phyloP scores from a whole-genome alignment of 2,329 filamentous ascomycete genomes.

The Xylaria sp. region DNA sequence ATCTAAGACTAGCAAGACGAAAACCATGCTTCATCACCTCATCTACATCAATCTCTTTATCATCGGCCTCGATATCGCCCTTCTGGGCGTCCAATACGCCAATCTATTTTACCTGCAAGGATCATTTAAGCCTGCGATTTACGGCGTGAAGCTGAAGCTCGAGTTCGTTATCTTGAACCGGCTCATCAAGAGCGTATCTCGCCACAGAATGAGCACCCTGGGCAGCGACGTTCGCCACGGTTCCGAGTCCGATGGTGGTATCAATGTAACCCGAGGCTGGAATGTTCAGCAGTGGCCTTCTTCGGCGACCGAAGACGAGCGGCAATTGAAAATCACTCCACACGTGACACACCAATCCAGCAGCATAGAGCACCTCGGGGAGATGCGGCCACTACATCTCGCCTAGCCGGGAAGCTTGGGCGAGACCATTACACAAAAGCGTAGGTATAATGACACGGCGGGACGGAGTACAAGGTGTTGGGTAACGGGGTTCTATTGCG shows the following conservation, averaged over 20 bases:
- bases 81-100: conserved; percentile 53
- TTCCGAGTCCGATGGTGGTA: conserved; percentile 24
- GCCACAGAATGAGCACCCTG: conserved; percentile 23
- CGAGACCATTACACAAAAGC: conserved; percentile 5
- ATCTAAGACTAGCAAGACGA: conserved; percentile 32
- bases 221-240: conserved; percentile 32
- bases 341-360: conserved; percentile 33
- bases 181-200: conserved; percentile 44
- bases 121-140: conserved; percentile 49
- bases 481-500: conserved; percentile 15
- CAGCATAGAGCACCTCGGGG: conserved; percentile 30
- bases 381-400: conserved; percentile 17
- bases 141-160: conserved; percentile 51
- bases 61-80: conserved; percentile 52
- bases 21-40: conserved; percentile 48
- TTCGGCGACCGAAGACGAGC: conserved; percentile 25
- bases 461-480: conserved; percentile 24
- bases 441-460: conserved; percentile 26
- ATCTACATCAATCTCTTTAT: conserved; percentile 53
- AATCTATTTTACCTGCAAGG: conserved; percentile 52
- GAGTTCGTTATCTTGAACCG: conserved; percentile 51
- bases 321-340: conserved; percentile 28
- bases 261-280: conserved; percentile 24
- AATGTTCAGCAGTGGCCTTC: conserved; percentile 22
- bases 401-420: conserved; percentile 3